phyloP scores from a whole-genome alignment of 1,139 yeast species.

The Nakaseomyces nivariensis region DNA sequence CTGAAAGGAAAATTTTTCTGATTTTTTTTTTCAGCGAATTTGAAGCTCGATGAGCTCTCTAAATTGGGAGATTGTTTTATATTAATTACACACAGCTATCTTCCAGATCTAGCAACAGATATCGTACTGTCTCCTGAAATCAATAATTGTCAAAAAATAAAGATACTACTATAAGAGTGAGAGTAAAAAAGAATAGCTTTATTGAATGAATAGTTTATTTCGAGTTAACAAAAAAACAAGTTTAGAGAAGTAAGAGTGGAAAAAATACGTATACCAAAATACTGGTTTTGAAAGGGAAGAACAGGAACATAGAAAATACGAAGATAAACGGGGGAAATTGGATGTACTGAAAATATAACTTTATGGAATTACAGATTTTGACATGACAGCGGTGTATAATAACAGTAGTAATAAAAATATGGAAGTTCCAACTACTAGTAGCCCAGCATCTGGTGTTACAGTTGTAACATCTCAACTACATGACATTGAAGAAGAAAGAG shows the following conservation, averaged over 20 bases:
- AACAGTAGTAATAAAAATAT: neutral
- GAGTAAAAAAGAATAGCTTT: too few relatives aligned
- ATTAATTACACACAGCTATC: too few relatives aligned
- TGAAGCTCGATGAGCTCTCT: neutral
- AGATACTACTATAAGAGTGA: too few relatives aligned
- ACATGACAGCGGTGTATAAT: neutral
- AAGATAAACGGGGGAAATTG: neutral
- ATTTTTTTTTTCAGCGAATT: neutral
- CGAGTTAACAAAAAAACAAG: too few relatives aligned
- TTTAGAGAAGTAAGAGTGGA: too few relatives aligned
- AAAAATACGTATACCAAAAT: too few relatives aligned
- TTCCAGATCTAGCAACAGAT: too few relatives aligned
- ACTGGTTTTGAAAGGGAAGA: neutral
- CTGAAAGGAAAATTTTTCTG: too few relatives aligned
- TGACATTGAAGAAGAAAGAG: slow-evolving; percentile 1
- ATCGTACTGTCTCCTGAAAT: too few relatives aligned
- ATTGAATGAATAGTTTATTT: too few relatives aligned
- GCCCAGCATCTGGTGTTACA: neutral
- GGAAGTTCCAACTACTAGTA: neutral
- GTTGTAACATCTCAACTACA: neutral
- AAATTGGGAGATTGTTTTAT: neutral
- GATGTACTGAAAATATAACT: neutral
- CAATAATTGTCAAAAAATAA: too few relatives aligned
- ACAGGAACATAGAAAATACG: neutral
- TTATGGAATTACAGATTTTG: neutral